These are phyloP conservation scores for Echium plantagineum DNA, from an alignment of 257 asterid genomes.

Conservation along the genomic window DNA sequence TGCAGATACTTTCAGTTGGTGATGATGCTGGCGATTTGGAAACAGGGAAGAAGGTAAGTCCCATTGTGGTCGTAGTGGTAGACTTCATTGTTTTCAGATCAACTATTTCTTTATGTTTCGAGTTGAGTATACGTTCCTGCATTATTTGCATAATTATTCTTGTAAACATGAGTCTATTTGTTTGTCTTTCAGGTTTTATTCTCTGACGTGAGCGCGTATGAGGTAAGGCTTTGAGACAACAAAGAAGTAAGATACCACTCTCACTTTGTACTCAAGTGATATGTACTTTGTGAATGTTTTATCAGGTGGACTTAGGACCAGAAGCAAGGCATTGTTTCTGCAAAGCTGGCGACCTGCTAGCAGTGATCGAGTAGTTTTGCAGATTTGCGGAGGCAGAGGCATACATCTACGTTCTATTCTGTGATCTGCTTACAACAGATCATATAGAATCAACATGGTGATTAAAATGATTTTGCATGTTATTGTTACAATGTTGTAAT, in stretches of 20 bases:
- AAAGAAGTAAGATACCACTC: neutral
- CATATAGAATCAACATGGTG: too few relatives aligned
- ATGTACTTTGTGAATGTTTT: neutral
- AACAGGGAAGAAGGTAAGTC: conserved; percentile 63
- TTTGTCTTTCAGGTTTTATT: conserved; percentile 63
- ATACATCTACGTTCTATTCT: too few relatives aligned
- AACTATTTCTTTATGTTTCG: neutral
- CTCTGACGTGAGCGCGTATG: conserved; percentile 73
- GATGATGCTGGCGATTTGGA: conserved; percentile 52
- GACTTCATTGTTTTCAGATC: neutral
- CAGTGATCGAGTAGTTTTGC: conserved; percentile 22
- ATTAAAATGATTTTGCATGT: too few relatives aligned
- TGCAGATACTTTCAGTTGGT: conserved; percentile 71
- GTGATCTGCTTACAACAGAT: too few relatives aligned
- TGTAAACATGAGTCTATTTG: neutral
- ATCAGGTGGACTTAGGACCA: conserved; percentile 76
- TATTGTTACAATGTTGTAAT: too few relatives aligned
- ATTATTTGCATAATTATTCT: too few relatives aligned
- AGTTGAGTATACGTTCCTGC: too few relatives aligned
- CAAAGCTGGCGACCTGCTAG: conserved; percentile 34
- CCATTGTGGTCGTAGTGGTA: neutral
- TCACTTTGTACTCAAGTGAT: neutral
- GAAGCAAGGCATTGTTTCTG: conserved; percentile 60
- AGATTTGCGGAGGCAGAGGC: neutral
- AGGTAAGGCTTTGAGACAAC: conserved; percentile 33